Base-by-base conservation (phyloP, 2,329 filamentous ascomycete species). In the Drechslerella stenobrocha region DNA sequence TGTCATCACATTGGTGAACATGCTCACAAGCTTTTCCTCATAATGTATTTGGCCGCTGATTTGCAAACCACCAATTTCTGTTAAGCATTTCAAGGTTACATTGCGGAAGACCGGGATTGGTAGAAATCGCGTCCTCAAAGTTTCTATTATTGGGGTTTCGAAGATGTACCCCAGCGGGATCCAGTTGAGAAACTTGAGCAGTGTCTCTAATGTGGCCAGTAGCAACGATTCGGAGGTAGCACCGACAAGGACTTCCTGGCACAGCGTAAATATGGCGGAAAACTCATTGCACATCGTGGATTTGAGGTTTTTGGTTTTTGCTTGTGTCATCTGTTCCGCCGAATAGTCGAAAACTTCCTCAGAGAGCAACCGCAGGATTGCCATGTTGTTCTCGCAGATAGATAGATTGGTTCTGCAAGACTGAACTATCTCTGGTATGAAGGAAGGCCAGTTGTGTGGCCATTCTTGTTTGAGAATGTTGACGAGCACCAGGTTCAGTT, bases 351-450 rank as follows among this genome's bases (percentile, higher is more conserved):
- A 98, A 34, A 98, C 92, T 77, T 98, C 93, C 77, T 98, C 93
- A 4, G 93, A 98, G 45, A 98, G 83, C 73, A 98, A 80, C 66
- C 93, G 87, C 73, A 98, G 83, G 73, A 98, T 97, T 71, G 89
- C 90, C 93, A 98, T 98, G 81, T 98, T 98, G 81, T 98, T 98
- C 80, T 98, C 93, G 83, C 95, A 98, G 74, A 98, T 95, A 34
- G 92, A 93, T 55, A 98, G 81, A 78, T 88, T 96, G 72, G 89
- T 92, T 76, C 95, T 91, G 79, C 91, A 97, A 58, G 93, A 92
- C 20, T 90, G 88, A 74, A 98, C 90, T 78, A 98, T 98, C 80
- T 98, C 93, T 81, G 97, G 97, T 83, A 98, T 97, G 78, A 98
- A 98, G 18, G 90, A 96, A 8, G 95, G 93, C 93, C 95, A 98